Percentiles rank a stretch among this genome's conserved stretches.
phyloP scores from a whole-genome alignment of 495 filamentous ascomycete species.

The Hypoxylon lenormandii region DNA sequence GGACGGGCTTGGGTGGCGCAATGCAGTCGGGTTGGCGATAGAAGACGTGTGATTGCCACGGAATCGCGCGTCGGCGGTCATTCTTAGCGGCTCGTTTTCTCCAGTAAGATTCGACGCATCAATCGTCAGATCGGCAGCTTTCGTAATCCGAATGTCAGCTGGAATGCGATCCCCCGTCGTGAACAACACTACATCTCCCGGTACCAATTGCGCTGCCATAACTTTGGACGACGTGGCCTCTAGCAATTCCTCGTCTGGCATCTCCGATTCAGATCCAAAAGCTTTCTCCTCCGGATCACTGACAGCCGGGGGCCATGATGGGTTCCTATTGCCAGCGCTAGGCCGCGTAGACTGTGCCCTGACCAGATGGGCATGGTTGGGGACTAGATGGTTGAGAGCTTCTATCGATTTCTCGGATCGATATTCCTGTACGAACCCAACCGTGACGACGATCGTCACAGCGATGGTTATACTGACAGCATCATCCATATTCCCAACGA shows the following conservation, averaged over 20 bases:
- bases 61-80: slow-evolving; percentile 76
- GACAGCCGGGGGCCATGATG: slow-evolving; percentile 59
- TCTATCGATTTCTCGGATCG: slow-evolving; percentile 97
- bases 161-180: slow-evolving; percentile 96
- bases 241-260: slow-evolving; percentile 65
- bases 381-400: slow-evolving; percentile 90
- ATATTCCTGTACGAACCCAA: slow-evolving; percentile 97
- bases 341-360: slow-evolving; percentile 64
- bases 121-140: slow-evolving; percentile 85
- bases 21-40: slow-evolving; percentile 33
- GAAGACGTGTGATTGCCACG: slow-evolving; percentile 60
- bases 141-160: slow-evolving; percentile 93
- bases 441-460: slow-evolving; percentile 94
- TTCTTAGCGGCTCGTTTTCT: slow-evolving; percentile 90
- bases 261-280: slow-evolving; percentile 50
- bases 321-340: slow-evolving; percentile 48
- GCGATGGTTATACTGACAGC: slow-evolving; percentile 93
- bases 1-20: slow-evolving; percentile 56
- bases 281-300: slow-evolving; percentile 49
- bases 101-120: slow-evolving; percentile 98
- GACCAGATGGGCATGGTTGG: slow-evolving; percentile 92
- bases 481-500: slow-evolving; percentile 96
- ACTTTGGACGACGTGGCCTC: slow-evolving; percentile 84
- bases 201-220: slow-evolving; percentile 85
- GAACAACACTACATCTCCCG: slow-evolving; percentile 91